Evolutionary conservation across 495 filamentous ascomycete genomes (phyloP), one percentile per base, ranked within the genome.

Genomic region (Saxispiralis lemnorum): DNA sequence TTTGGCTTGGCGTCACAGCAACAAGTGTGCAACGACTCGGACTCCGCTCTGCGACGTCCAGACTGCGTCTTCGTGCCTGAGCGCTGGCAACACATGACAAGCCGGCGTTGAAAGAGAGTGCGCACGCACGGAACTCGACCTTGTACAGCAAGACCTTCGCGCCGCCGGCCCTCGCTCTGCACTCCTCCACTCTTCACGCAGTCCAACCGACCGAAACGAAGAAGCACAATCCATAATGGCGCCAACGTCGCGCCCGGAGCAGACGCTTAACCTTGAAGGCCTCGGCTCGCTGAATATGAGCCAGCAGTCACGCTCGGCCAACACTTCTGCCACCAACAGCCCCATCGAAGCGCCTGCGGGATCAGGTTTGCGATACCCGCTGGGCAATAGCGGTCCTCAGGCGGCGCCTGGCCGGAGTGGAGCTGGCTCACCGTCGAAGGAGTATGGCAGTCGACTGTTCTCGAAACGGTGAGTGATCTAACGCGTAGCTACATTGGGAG

Each of bases 401-500:
- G 73, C 83, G 46, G 78, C 77, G 51, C 75, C 66, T 58, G 68
- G 78, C 55, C 78, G 92, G 62, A 74, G 87, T 51, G 87, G 87
- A 68, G 78, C 85, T 70, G 89, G 87, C 62, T 97, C 89, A 70
- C 89, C 89, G 53, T 94, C 88, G 60, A 87, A 94, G 65, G 92
- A 96, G 47, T 70, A 75, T 56, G 76, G 79, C 60, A 60, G 75
- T 64, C 60, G 81, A 53, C 63, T 96, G 37, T 97, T 81, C 62
- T 82, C 87, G 41, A 95, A 95, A 67, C 75, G 89, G 89, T 96
- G 73, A 57, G 78, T 63, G 41, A 41, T 47, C 45, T 50, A 20
- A 45, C 19, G 43, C 45, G 36, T 18, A 17, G 36, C 14, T 33
- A 33, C 41, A 18, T 2, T 3, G 40, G 16, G 7, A n/a, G 28